phyloP scores from a whole-genome alignment of 1,284 basidiomycete genomes.

The Moniliophthora roreri region DNA sequence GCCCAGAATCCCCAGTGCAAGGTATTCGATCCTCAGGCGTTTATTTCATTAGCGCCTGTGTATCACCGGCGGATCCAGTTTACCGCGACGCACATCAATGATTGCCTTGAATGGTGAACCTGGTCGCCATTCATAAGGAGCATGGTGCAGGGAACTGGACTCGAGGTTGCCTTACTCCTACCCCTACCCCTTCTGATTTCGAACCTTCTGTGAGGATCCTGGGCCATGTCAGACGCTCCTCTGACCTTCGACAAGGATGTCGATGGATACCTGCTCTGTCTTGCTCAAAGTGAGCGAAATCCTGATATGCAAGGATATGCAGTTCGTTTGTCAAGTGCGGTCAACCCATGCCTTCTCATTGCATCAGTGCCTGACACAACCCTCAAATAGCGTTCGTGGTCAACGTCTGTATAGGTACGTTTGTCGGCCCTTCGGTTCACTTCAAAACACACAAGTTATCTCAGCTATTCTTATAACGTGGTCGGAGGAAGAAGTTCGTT shows the following conservation, averaged over 20 bases:
- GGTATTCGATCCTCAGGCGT: too few relatives aligned
- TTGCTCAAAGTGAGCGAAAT: neutral
- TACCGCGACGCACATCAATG: too few relatives aligned
- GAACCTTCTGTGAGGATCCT: too few relatives aligned
- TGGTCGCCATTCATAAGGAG: too few relatives aligned
- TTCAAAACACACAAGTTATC: neutral
- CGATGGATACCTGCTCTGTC: neutral
- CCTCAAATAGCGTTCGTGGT: neutral
- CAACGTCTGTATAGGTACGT: neutral
- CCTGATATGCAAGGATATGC: slow-evolving; percentile 7
- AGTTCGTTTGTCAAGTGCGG: slow-evolving; percentile 1
- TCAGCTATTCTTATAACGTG: slow-evolving; percentile 5
- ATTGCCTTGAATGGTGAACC: too few relatives aligned
- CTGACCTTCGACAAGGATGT: neutral
- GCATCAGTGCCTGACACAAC: neutral
- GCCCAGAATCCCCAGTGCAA: too few relatives aligned
- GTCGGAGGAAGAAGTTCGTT: slow-evolving; percentile 10
- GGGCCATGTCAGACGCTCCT: too few relatives aligned
- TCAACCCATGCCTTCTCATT: neutral
- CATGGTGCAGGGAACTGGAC: too few relatives aligned
- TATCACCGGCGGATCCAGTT: too few relatives aligned
- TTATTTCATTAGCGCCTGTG: too few relatives aligned
- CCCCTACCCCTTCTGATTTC: too few relatives aligned
- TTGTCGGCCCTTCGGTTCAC: neutral
- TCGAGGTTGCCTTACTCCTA: too few relatives aligned